Base-by-base conservation (phyloP, 768 basidiomycete species). In the Lyophyllum atratum region DNA sequence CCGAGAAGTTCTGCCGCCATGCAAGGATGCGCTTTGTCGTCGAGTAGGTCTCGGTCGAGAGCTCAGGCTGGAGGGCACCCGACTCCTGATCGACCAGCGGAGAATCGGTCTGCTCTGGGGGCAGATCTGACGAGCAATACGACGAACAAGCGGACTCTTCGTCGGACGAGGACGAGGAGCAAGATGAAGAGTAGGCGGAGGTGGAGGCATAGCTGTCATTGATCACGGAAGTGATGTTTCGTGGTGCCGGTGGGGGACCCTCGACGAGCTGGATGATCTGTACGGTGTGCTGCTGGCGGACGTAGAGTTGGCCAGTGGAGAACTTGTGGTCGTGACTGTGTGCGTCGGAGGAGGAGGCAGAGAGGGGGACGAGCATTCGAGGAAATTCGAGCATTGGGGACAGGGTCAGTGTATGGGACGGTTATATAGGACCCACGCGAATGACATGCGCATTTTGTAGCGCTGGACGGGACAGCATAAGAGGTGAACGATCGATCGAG, bases 201-300 rank as follows among this genome's bases (percentile, higher is more conserved):
- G 73, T 75, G 53, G 72, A 76, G 1, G 78, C 70, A 21, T 71
- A 66, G 33, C 67, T 71, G 63, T 40, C 39, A 19, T 40, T 63
- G 66, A 74, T 68, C 55, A 72, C 72, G 58, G 71, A 80, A 46
- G 74, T 69, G 43, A 78, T 71, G 48, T 64, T 73, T 39, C 76
- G 72, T 12, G 78, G 80, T 2, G 87, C 83, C 0, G 87, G 87
- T 1, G 87, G 79, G 0, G 82, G 68, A 8, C 80, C 85, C 65
- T 90, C 89, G 49, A 85, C 83, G 70, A 90, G 88, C 73, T 90
- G 83, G 50, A 91, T 90, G 74, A 89, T 84, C 68, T 86, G 82
- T 21, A 85, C 71, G 21, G 80, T 68, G 67, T 81, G 78, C 1
- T 78, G 81, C 56, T 82, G 76, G 63, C 76, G 70, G 60, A 79